Percentiles rank a stretch among this genome's conserved stretches.
phyloP scores from a whole-genome alignment of 306 rosid species.

The Nissolia schottii region DNA sequence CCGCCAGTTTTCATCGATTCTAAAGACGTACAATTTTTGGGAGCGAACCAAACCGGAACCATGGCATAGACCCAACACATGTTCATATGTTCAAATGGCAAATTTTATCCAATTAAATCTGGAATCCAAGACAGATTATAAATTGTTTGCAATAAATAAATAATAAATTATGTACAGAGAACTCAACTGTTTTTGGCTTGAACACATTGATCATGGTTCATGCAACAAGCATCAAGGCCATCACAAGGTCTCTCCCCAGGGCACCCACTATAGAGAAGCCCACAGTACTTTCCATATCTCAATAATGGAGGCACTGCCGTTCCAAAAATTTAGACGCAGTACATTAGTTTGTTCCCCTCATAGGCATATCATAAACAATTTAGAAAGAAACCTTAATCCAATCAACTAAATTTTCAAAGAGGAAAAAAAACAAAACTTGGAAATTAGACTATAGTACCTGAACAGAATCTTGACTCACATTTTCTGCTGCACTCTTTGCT shows the following conservation, averaged over 20 bases:
- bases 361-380: background rate
- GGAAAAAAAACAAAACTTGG: background rate
- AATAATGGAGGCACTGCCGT: conserved; percentile 61
- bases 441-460: conserved; percentile 39
- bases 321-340: background rate
- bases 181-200: conserved; percentile 57
- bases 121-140: background rate
- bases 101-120: background rate
- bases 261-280: conserved; percentile 75
- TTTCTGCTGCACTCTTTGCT: conserved; percentile 66
- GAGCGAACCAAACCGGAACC: no score
- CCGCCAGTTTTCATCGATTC: no score
- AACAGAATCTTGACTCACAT: conserved; percentile 81
- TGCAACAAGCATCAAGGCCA: conserved; percentile 81
- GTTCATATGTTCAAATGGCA: no score
- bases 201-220: conserved; percentile 75
- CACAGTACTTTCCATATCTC: conserved; percentile 89
- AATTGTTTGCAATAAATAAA: background rate
- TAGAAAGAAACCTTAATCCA: background rate
- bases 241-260: conserved; percentile 84
- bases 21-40: no score
- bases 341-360: background rate
- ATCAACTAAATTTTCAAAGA: background rate
- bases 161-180: background rate
- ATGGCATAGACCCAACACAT: no score